Conservation (phyloP, 2,329 filamentous ascomycete species). For the Ambrosiella beaveri region DNA sequence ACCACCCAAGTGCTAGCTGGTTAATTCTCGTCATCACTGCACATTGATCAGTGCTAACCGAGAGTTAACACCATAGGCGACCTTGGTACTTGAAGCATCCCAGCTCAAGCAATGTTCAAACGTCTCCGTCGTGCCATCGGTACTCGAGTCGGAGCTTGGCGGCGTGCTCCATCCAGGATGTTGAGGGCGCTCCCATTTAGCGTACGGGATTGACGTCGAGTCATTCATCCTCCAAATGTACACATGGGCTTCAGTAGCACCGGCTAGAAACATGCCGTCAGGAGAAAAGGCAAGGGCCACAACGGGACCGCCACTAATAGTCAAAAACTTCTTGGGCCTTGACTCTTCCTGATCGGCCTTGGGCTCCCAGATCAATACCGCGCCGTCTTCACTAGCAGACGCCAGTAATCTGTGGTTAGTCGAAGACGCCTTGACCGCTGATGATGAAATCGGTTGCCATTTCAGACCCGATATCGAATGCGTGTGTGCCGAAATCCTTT, state of each 20-base stretch:
- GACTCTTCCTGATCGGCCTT: slow-evolving; percentile 25
- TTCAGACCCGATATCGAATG: slow-evolving; percentile 39
- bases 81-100: slow-evolving; percentile 43
- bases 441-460: slow-evolving; percentile 37
- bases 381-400: slow-evolving; percentile 44
- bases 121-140: slow-evolving; percentile 36
- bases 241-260: slow-evolving; percentile 39
- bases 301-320: slow-evolving; percentile 37
- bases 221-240: slow-evolving; percentile 50
- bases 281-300: slow-evolving; percentile 45
- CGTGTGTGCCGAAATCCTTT: slow-evolving; percentile 40
- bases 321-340: slow-evolving; percentile 42
- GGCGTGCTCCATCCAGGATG: slow-evolving; percentile 43
- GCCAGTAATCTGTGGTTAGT: slow-evolving; percentile 35
- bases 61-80: slow-evolving; percentile 47
- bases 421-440: not conserved
- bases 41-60: slow-evolving; percentile 37
- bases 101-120: slow-evolving; percentile 44
- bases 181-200: slow-evolving; percentile 38
- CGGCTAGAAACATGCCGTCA: slow-evolving; percentile 45
- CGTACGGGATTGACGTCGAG: slow-evolving; percentile 34
- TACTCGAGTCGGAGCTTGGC: slow-evolving; percentile 23
- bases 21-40: slow-evolving; percentile 16
- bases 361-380: slow-evolving; percentile 46
- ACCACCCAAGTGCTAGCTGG: not conserved